These are phyloP conservation scores for Rhodosporidiobolus sp. DNA, from an alignment of 768 basidiomycete genomes.

Conservation along the genomic window DNA sequence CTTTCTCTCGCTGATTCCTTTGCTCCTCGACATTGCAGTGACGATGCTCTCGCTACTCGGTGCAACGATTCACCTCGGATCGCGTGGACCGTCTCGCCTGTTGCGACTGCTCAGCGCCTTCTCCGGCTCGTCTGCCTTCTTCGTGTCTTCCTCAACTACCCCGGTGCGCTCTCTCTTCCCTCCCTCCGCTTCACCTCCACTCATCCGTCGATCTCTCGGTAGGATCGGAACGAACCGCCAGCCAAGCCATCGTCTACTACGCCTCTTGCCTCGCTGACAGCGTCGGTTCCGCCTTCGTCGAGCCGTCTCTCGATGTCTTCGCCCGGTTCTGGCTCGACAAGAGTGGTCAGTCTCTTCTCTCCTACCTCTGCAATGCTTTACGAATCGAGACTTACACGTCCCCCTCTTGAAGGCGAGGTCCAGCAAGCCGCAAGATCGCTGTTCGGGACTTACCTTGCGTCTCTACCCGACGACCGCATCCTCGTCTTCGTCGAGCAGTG, in stretches of 20 bases:
- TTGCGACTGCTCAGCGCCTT: conserved; percentile 67
- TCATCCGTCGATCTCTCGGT: conserved; percentile 13
- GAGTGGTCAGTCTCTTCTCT: conserved; percentile 56
- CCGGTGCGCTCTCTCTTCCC: conserved; percentile 54
- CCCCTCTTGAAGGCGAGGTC: conserved; percentile 58
- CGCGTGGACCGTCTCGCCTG: conserved; percentile 70
- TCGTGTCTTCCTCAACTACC: conserved; percentile 68
- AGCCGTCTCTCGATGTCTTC: conserved; percentile 70
- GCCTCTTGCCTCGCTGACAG: conserved; percentile 63
- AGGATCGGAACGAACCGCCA: conserved; percentile 70
- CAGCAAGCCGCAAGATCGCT: conserved; percentile 71
- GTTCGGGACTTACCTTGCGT: conserved; percentile 70
- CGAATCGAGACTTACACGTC: too few species aligned
- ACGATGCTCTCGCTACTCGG: neutral
- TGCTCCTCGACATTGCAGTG: neutral
- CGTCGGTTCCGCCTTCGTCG: conserved; percentile 62
- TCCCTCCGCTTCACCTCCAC: neutral
- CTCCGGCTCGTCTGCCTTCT: conserved; percentile 66
- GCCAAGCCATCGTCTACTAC: conserved; percentile 76
- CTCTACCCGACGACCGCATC: conserved; percentile 67
- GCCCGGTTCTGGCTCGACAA: conserved; percentile 73
- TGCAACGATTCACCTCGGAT: conserved; percentile 48
- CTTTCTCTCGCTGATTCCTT: neutral
- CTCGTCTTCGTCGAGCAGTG: conserved; percentile 44
- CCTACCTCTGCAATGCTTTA: neutral